Base-by-base conservation (phyloP, 805 yeast species). In the Naumovozyma baii region DNA sequence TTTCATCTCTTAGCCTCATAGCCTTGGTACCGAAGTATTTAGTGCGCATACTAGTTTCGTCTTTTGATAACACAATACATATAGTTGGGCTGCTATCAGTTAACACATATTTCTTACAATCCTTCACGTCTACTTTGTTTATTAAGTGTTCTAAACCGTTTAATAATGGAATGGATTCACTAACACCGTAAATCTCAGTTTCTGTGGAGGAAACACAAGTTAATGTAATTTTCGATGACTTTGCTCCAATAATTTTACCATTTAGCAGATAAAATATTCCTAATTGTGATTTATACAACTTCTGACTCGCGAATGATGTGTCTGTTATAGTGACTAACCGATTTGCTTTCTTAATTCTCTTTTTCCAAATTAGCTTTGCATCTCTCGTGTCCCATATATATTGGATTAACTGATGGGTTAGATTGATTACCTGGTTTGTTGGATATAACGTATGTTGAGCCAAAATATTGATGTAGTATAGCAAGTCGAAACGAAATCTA, bases 401-500 rank as follows among this genome's bases (percentile, higher is more conserved):
- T n/a, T 18, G 17, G 10, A 33, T 16, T 33, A 19, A 33, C 22
- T 33, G 10, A 10, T 33, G 26, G 10, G 26, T 10, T 7, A 22
- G 26, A 10, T 22, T 10, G 7, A 22, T 10, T 22, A 22, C 32
- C 32, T 38, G 41, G 8, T 31, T 31, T 2, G 37, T 34, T 22
- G 47, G 44, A 30, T 20, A 43, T 14, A 38, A 22, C 17, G 40
- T 38, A 14, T 41, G 42, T 30, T 33, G 42, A 10, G 45, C 43
- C 7, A 42, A 29, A 4, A 19, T 29, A 31, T 45, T 42, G 14
- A 42, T 38, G 30, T 45, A 42, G 36, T 42, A 42, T 14, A 41
- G 26, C 2, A 38, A 17, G 13, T 45, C 46, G 29, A 37, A 43
- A 36, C 47, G 35, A 38, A 36, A 44, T 20, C 46, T 48, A n/a